Conservation (phyloP, 2,329 filamentous ascomycete genomes). For the Fusarium sp. region DNA sequence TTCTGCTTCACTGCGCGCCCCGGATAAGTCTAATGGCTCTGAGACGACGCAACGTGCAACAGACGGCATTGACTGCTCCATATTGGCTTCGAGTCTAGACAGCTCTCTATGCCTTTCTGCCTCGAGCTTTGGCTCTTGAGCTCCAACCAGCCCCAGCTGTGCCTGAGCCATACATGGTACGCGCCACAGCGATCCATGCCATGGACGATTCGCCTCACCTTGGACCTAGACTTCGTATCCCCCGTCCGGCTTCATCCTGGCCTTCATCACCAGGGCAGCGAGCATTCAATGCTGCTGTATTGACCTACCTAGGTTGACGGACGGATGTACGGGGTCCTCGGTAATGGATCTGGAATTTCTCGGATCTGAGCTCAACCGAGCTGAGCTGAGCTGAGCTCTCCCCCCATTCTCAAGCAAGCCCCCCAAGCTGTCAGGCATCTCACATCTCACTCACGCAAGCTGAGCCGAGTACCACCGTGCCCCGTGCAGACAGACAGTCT, state of each 20-base stretch:
- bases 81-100: constrained; percentile 7
- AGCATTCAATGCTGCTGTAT: constrained; percentile 1
- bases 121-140: constrained; percentile 9
- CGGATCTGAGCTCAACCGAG: constrained; percentile 26
- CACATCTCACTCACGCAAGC: background rate
- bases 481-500: background rate
- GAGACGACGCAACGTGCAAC: constrained; percentile 26
- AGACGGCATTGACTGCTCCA: constrained; percentile 14
- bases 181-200: constrained; percentile 17
- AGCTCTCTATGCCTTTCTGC: constrained; percentile 9
- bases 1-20: background rate
- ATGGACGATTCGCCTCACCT: constrained; percentile 27
- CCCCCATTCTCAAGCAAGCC: background rate
- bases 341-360: constrained; percentile 19
- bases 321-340: constrained; percentile 18
- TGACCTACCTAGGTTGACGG: constrained; percentile 4
- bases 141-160: constrained; percentile 3
- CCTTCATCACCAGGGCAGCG: constrained; percentile 5
- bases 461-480: background rate
- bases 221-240: constrained; percentile 21
- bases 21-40: constrained; percentile 5
- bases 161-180: constrained; percentile 11
- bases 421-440: background rate
- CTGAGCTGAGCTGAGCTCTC: constrained; percentile 7
- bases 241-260: constrained; percentile 33